Conservation (phyloP, 2,329 filamentous ascomycete genomes). For the Fusarium newnesense region DNA sequence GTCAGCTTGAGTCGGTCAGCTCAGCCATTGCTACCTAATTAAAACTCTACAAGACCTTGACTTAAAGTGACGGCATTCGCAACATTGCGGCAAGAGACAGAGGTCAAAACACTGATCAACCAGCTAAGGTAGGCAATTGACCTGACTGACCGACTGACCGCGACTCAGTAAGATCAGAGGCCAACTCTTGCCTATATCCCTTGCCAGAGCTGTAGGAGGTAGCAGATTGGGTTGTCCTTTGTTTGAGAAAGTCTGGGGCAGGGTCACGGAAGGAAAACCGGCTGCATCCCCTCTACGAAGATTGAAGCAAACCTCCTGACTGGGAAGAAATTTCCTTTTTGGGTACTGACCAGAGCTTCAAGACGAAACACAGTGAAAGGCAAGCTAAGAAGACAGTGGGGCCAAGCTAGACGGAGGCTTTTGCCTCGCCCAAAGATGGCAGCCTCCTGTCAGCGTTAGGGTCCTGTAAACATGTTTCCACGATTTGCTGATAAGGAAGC, state of each 20-base stretch:
- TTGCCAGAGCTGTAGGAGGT: neutral
- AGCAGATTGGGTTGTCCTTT: neutral
- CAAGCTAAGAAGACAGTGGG: too few relatives aligned
- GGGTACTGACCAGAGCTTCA: neutral
- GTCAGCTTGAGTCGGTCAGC: neutral
- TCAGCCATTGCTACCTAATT: neutral
- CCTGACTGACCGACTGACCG: neutral
- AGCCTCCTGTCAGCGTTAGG: neutral
- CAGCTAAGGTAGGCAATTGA: too few relatives aligned
- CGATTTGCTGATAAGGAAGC: neutral
- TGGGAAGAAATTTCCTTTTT: fast-evolving
- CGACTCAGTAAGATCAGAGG: neutral
- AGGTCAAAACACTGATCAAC: too few relatives aligned
- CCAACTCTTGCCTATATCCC: neutral
- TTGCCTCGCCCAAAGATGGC: neutral
- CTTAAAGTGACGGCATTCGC: neutral
- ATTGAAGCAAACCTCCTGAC: neutral
- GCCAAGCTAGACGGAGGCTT: too few relatives aligned
- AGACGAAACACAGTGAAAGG: neutral
- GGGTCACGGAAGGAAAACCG: neutral
- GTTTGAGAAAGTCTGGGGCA: neutral
- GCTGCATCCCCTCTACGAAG: neutral
- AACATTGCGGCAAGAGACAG: neutral
- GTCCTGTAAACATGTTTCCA: neutral
- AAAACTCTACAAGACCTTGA: neutral